Conservation (phyloP, 2,329 filamentous ascomycete genomes). For the Boeremia lycopersici region DNA sequence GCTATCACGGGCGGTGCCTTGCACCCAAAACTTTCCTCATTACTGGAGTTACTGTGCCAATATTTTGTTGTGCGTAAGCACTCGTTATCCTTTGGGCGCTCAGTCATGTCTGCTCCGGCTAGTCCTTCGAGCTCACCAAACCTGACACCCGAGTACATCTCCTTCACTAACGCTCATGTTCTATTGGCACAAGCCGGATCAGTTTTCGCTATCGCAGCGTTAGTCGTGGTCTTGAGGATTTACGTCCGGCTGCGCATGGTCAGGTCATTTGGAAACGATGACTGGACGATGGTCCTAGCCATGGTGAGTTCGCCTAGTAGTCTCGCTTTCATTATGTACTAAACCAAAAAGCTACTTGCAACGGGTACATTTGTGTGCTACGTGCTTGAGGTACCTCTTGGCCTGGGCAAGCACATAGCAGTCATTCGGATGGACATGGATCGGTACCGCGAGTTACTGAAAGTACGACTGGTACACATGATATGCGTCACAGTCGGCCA, state of each 20-base stretch:
- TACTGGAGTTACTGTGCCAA: background rate
- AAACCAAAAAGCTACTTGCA: background rate
- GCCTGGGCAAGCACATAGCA: constrained; percentile 54
- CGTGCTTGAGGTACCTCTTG: constrained; percentile 52
- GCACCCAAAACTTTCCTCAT: background rate
- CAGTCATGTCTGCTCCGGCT: background rate
- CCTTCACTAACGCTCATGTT: constrained; percentile 43
- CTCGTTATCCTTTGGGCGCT: background rate
- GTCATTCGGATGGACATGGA: constrained; percentile 40
- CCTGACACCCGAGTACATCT: constrained; percentile 17
- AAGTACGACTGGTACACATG: constrained; percentile 53
- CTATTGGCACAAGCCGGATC: constrained; percentile 51
- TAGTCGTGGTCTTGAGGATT: background rate
- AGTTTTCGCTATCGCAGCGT: background rate
- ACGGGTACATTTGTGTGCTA: constrained; percentile 49
- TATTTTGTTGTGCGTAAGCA: background rate
- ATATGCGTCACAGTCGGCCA: constrained; percentile 55
- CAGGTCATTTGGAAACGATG: constrained; percentile 57
- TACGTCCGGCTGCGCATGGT: constrained; percentile 43
- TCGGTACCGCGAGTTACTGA: constrained; percentile 46
- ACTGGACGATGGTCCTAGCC: constrained; percentile 53
- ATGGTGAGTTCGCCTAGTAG: constrained; percentile 39
- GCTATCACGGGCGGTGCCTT: background rate
- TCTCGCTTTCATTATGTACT: background rate
- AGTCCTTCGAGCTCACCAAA: background rate